Base-by-base conservation (phyloP, 345 rosid genomes). In the Linum lewisii region DNA sequence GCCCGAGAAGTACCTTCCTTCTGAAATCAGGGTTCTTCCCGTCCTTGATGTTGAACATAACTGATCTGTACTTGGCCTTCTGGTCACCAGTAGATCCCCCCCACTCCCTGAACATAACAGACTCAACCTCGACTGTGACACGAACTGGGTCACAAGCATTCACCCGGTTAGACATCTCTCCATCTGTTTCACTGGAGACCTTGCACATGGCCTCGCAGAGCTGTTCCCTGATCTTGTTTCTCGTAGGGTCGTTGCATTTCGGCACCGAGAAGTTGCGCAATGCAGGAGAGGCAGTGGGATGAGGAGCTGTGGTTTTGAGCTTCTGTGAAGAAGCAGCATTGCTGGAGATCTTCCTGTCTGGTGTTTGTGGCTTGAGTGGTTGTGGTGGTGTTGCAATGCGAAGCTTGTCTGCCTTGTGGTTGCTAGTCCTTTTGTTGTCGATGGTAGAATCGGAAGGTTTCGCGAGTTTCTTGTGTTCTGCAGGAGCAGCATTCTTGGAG, bases 1-100 rank as follows among this genome's bases (percentile, higher is more conserved):
- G 21, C 7, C 54, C 54, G 2, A 51, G 54, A 22, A 51, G 54
- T 5, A 51, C 23, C 21, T 51, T 51, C 54, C 54, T 51, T 7
- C 54, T 51, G 54, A 51, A 51, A 11, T 51, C 54, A 22, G 54
- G 54, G 24, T 51, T 51, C 24, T 51, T 51, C 11, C 19, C 54
- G 24, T 51, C 54, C 54, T 51, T 51, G 54, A 51, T 22, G 24
- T 51, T 51, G 54, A 51, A 51, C 54, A 51, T 51, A 7, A 51
- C 4, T 9, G 54, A 51, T 9, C 54, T 19, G 54, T 51, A 51
- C 54, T 51, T 51, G 2, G 22, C 54, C 54, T 19, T 51, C 7
- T 51, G 54, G 54, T 19, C 21, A 2, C 54, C 54, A 4, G 24
- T 51, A 22, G 54, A 51, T 4, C 11, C 1, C 10, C 54, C 54